Evolutionary conservation across 2,329 filamentous ascomycete genomes (phyloP).

Genomic region (Scedosporium minutisporum): DNA sequence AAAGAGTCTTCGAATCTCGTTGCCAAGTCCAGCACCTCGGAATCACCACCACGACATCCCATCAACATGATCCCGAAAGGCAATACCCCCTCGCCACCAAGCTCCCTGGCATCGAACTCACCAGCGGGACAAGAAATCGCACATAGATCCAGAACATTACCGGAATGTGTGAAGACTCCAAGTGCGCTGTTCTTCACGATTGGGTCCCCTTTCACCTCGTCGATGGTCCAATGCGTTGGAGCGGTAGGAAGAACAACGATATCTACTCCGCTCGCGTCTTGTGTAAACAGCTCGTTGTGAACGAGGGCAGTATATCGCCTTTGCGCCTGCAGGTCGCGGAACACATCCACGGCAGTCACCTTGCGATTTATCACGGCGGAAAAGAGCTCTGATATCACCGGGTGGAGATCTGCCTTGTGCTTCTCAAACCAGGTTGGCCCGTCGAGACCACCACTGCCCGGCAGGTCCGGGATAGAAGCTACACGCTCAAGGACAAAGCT

Average conservation of each 20-base stretch:
- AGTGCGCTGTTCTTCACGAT: slow-evolving; percentile 43
- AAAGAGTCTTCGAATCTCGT: slow-evolving; percentile 14
- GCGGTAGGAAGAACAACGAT: slow-evolving; percentile 46
- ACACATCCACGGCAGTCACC: slow-evolving; percentile 28
- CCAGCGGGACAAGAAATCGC: slow-evolving; percentile 38
- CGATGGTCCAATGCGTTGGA: slow-evolving; percentile 40
- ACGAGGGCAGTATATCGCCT: slow-evolving; percentile 32
- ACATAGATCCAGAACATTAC: slow-evolving; percentile 46
- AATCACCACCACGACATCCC: slow-evolving; percentile 28
- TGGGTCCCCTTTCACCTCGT: slow-evolving; percentile 40
- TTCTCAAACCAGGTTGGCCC: slow-evolving; percentile 24
- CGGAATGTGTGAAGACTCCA: slow-evolving; percentile 43
- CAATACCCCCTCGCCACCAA: slow-evolving; percentile 14
- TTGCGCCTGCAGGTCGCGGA: slow-evolving; percentile 33
- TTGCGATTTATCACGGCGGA: slow-evolving; percentile 31
- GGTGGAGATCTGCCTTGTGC: slow-evolving; percentile 31
- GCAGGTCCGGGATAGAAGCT: slow-evolving; percentile 28
- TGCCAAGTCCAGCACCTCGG: slow-evolving; percentile 24
- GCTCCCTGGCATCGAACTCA: slow-evolving; percentile 13
- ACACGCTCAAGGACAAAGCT: slow-evolving; percentile 49
- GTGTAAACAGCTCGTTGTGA: slow-evolving; percentile 7
- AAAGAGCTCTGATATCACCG: slow-evolving; percentile 32
- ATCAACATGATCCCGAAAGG: slow-evolving; percentile 36
- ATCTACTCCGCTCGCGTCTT: slow-evolving; percentile 29
- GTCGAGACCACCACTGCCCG: neutral